Evolutionary conservation across 495 filamentous ascomycete species (phyloP).

Genomic region (Zalerion maritima): DNA sequence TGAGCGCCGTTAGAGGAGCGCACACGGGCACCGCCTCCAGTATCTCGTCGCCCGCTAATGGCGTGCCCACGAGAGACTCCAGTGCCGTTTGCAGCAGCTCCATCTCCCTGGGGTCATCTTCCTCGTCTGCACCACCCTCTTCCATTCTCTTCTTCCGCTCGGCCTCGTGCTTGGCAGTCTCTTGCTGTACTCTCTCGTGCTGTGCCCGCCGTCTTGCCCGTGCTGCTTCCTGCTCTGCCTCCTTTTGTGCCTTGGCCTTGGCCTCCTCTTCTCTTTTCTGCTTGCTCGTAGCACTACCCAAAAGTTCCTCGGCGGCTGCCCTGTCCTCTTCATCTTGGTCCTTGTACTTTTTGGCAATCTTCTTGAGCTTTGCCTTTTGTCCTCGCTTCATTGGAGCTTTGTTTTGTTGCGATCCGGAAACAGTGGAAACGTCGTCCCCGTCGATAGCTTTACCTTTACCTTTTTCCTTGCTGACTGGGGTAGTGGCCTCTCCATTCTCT

Average conservation of each 20-base stretch:
- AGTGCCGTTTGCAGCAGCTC: constrained; percentile 42
- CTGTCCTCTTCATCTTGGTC: constrained; percentile 92
- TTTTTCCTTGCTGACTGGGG: constrained; percentile 7
- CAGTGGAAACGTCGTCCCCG: constrained; percentile 5
- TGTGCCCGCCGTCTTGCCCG: constrained; percentile 61
- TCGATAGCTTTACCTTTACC: constrained; percentile 8
- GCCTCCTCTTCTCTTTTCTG: constrained; percentile 39
- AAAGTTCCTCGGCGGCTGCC: constrained; percentile 60
- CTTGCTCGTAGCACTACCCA: constrained; percentile 51
- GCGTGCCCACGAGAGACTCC: constrained; percentile 61
- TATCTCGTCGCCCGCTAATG: constrained; percentile 73
- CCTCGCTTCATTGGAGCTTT: constrained; percentile 48
- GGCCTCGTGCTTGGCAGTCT: constrained; percentile 51
- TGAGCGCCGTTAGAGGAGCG: constrained; percentile 74
- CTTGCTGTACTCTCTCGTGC: constrained; percentile 53
- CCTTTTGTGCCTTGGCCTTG: constrained; percentile 31
- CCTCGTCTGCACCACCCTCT: constrained; percentile 35
- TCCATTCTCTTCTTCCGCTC: constrained; percentile 40
- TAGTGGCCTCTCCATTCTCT: constrained; percentile 4
- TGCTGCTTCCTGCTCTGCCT: constrained; percentile 47
- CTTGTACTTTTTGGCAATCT: constrained; percentile 78
- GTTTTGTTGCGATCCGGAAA: constrained; percentile 14
- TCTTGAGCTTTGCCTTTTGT: constrained; percentile 74
- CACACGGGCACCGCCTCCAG: constrained; percentile 79
- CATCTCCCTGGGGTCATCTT: constrained; percentile 43